Percentiles rank a stretch among this genome's conserved stretches.
phyloP scores from a whole-genome alignment of 768 basidiomycete species.

The Hygrophorus pudorinus region DNA sequence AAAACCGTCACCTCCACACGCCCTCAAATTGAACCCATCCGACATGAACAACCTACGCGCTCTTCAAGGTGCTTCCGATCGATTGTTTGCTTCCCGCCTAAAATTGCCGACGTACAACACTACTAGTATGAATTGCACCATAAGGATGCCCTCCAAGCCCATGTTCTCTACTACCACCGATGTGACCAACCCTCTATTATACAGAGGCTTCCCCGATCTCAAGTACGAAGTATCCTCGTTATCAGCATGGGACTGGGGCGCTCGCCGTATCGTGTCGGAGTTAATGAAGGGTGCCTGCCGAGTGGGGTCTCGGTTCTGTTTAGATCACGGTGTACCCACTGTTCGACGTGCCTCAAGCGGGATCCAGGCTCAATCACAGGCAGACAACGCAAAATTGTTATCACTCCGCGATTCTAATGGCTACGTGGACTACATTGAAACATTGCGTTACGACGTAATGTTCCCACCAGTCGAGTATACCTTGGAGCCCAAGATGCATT shows the following conservation, averaged over 20 bases:
- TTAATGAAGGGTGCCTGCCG: constrained; percentile 75
- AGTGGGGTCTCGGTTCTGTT: constrained; percentile 62
- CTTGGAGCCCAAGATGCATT: constrained; percentile 53
- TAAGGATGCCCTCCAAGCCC: constrained; percentile 21
- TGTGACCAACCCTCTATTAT: constrained; percentile 25
- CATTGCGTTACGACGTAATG: constrained; percentile 23
- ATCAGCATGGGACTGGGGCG: constrained; percentile 22
- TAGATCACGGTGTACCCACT: constrained; percentile 48
- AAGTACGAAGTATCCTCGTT: constrained; percentile 31
- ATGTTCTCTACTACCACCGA: constrained; percentile 6
- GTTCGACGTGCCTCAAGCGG: constrained; percentile 44
- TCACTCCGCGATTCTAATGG: constrained; percentile 35
- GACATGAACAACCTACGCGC: constrained; percentile 22
- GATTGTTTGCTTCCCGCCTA: constrained; percentile 11
- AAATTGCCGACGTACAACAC: constrained; percentile 16
- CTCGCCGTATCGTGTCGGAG: constrained; percentile 60
- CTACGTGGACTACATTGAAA: constrained; percentile 28
- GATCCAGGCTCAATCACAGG: constrained; percentile 19
- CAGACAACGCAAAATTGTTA: constrained; percentile 35
- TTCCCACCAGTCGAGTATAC: constrained; percentile 32
- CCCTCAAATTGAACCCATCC: background rate
- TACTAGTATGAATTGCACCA: constrained; percentile 14
- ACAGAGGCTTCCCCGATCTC: constrained; percentile 41
- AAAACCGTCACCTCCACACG: constrained; percentile 1
- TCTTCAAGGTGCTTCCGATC: constrained; percentile 13